Conservation (phyloP, 495 filamentous ascomycete species). For the Daldinia decipiens region DNA sequence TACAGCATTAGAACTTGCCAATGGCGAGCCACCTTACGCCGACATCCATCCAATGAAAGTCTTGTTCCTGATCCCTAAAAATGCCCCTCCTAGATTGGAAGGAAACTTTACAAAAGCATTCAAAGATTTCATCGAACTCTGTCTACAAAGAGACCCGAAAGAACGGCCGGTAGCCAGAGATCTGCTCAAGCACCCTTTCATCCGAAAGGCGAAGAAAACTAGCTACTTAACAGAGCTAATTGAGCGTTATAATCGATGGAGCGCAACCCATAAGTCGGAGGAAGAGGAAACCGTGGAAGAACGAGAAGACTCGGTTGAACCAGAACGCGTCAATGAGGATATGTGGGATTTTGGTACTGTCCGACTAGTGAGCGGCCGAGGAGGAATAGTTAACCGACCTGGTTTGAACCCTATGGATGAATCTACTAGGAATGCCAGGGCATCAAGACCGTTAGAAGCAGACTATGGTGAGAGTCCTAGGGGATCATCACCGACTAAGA, state of each 20-base stretch:
- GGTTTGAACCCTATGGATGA: slow-evolving; percentile 75
- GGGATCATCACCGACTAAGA: slow-evolving; percentile 56
- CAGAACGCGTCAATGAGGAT: slow-evolving; percentile 71
- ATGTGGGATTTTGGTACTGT: slow-evolving; percentile 98
- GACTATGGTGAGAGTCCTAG: slow-evolving; percentile 60
- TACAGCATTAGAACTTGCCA: slow-evolving; percentile 91
- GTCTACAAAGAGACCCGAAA: slow-evolving; percentile 85
- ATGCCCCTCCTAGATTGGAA: slow-evolving; percentile 81
- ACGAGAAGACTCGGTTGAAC: slow-evolving; percentile 51
- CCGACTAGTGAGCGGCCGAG: slow-evolving; percentile 71
- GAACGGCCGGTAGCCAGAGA: slow-evolving; percentile 89
- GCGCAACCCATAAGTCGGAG: slow-evolving; percentile 73
- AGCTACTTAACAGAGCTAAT: slow-evolving; percentile 93
- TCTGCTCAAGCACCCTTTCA: slow-evolving; percentile 87
- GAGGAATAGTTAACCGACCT: slow-evolving; percentile 56
- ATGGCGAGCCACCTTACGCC: slow-evolving; percentile 93
- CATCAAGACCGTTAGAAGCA: slow-evolving; percentile 57
- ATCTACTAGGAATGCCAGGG: slow-evolving; percentile 73
- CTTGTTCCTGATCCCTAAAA: slow-evolving; percentile 95
- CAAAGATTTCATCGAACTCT: slow-evolving; percentile 93
- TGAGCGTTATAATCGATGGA: slow-evolving; percentile 87
- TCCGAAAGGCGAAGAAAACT: slow-evolving; percentile 88
- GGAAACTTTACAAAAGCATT: slow-evolving; percentile 90
- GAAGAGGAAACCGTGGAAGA: slow-evolving; percentile 67
- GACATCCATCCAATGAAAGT: slow-evolving; percentile 99